Evolutionary conservation across 2,329 filamentous ascomycete species (phyloP).

Genomic region (Colletotrichum sidae): DNA sequence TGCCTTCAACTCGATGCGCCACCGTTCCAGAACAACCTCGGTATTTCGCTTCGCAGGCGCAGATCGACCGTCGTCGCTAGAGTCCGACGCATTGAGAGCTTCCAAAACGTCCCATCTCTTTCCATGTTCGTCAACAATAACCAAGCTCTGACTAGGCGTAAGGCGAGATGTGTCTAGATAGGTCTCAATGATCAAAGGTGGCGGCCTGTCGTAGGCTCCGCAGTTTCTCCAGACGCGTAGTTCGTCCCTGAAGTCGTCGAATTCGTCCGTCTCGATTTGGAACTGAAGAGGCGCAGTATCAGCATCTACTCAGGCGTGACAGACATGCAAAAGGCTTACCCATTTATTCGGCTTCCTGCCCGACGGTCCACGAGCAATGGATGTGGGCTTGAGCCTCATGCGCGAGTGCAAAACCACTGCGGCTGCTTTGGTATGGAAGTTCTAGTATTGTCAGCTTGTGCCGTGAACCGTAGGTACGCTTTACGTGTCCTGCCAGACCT

Average conservation of each 20-base stretch:
- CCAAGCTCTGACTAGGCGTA: constrained; percentile 86
- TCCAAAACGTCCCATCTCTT: constrained; percentile 94
- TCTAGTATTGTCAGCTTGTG: constrained; percentile 63
- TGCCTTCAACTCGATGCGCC: constrained; percentile 85
- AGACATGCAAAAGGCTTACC: constrained; percentile 65
- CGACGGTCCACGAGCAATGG: constrained; percentile 56
- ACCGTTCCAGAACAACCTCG: constrained; percentile 89
- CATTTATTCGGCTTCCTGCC: constrained; percentile 82
- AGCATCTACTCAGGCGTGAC: background rate
- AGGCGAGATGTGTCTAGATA: constrained; percentile 85
- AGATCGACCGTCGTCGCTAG: constrained; percentile 55
- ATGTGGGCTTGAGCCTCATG: constrained; percentile 73
- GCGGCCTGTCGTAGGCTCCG: constrained; percentile 78
- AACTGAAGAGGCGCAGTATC: constrained; percentile 70
- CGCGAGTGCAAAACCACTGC: constrained; percentile 86
- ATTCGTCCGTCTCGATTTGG: constrained; percentile 93
- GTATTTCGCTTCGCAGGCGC: constrained; percentile 61
- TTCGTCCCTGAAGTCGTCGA: constrained; percentile 86
- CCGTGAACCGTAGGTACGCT: background rate
- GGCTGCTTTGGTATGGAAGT: constrained; percentile 90
- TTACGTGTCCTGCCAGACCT: background rate
- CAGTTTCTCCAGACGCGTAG: constrained; percentile 84
- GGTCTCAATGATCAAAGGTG: constrained; percentile 88
- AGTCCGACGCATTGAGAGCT: constrained; percentile 75
- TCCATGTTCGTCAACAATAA: constrained; percentile 87